Evolutionary conservation across 2,329 filamentous ascomycete genomes (phyloP).

Genomic region (Aureobasidium sp.): DNA sequence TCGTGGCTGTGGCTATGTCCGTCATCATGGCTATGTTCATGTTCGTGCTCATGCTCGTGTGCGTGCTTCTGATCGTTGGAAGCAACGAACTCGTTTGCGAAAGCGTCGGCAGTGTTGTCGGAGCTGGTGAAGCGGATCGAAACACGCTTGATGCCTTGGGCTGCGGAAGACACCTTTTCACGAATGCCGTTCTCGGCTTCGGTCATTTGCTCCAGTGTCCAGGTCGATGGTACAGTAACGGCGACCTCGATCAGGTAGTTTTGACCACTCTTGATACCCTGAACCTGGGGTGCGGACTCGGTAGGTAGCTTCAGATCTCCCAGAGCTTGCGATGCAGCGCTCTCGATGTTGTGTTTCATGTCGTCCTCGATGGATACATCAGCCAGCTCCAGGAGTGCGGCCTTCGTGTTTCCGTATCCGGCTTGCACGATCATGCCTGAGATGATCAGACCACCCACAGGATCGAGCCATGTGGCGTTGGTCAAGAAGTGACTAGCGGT

Average conservation of each 20-base stretch:
- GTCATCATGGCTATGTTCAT: conserved; percentile 15
- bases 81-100: conserved; percentile 60
- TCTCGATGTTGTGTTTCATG: conserved; percentile 62
- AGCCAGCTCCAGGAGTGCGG: conserved; percentile 79
- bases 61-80: conserved; percentile 17
- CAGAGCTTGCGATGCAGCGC: conserved; percentile 55
- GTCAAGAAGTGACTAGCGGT: conserved; percentile 79
- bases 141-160: conserved; percentile 76
- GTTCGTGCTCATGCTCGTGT: conserved; percentile 21
- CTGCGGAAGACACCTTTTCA: conserved; percentile 61
- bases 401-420: conserved; percentile 75
- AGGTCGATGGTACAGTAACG: conserved; percentile 66
- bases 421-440: conserved; percentile 89
- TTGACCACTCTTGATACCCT: conserved; percentile 90
- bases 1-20: conserved; percentile 9
- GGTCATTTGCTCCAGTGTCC: conserved; percentile 64
- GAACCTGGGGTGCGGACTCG: conserved; percentile 35
- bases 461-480: conserved; percentile 86
- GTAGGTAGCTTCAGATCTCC: conserved; percentile 17
- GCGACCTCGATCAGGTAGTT: conserved; percentile 93
- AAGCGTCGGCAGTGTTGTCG: conserved; percentile 47
- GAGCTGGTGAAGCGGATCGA: conserved; percentile 74
- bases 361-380: conserved; percentile 84
- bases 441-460: conserved; percentile 85
- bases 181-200: conserved; percentile 67